Evolutionary conservation across 345 rosid species (phyloP), one percentile per base, ranked within the genome.

Genomic region (Gossypium mustelinum): DNA sequence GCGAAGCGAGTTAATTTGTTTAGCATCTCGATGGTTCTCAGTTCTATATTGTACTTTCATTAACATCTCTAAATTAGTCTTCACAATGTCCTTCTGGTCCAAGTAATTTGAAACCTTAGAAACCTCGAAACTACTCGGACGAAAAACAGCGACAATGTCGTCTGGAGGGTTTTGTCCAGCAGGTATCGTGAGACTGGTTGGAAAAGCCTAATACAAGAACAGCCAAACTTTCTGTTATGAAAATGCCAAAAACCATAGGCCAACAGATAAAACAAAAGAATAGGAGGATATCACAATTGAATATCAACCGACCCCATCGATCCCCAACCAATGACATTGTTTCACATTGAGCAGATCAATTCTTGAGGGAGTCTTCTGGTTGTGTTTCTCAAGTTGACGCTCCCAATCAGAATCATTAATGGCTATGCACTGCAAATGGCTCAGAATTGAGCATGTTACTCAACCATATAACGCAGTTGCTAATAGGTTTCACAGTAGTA

Each of bases 101-200:
- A 88, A 77, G 61, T 65, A 77, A 58, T 80, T 84, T 8, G 83
- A 78, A 68, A 75, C 61, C 68, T 79, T 70, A 24, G 85, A 73
- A 52, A 84, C 78, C 67, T 48, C 48, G 44, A 84, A 86, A 82
- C 77, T 78, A 20, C 79, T 82, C 43, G 93, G 93, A 48, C 92
- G 89, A 79, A 90, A 68, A 81, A 88, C 93, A 9, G 94, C 97
- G 57, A 90, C 89, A 64, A 92, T 82, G 70, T 83, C 82, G 29
- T 45, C n/a, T 1, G 92, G 93, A 39, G 85, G 87, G 63, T 58
- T 67, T 58, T 61, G 72, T 52, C 90, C 92, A 83, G 87, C 93
- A 73, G n/a, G 67, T 52, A 88, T 77, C 25, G 78, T 47, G 18
- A 34, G 77, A 75, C 59, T 61, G 51, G 60, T 47, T 11, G 92